A percentile compares a stretch with the other conserved stretches of the same genome.
phyloP scores from a whole-genome alignment of 2,329 filamentous ascomycete species.

The Monosporascus sp. region DNA sequence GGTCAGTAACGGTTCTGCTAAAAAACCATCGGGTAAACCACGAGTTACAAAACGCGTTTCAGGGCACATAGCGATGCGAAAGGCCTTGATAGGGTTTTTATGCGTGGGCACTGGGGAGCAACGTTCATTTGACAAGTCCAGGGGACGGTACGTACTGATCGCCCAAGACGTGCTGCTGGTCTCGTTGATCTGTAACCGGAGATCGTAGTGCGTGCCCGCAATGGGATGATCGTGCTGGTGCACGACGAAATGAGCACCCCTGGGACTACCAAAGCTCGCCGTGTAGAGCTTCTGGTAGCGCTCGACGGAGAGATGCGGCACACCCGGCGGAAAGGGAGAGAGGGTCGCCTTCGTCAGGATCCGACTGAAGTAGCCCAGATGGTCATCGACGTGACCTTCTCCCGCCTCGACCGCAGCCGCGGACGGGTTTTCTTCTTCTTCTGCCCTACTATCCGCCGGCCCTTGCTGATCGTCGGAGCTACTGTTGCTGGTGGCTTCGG shows the following conservation, averaged over 20 bases:
- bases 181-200: constrained; percentile 64
- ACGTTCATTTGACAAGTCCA: too few relatives aligned
- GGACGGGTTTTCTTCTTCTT: constrained; percentile 12
- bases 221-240: constrained; percentile 71
- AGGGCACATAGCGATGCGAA: too few relatives aligned
- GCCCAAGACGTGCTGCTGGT: constrained; percentile 62
- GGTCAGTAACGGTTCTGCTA: not conserved
- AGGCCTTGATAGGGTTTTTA: too few relatives aligned
- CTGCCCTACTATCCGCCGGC: not conserved
- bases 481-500: constrained; percentile 7
- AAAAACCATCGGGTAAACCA: too few relatives aligned
- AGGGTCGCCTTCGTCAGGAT: constrained; percentile 25
- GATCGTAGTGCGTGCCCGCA: constrained; percentile 64
- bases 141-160: constrained; percentile 29
- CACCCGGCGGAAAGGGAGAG: constrained; percentile 11
- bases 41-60: too few relatives aligned
- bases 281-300: constrained; percentile 33
- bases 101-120: too few relatives aligned
- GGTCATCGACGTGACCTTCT: constrained; percentile 30
- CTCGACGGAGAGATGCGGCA: constrained; percentile 29
- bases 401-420: constrained; percentile 38
- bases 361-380: constrained; percentile 33
- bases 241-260: constrained; percentile 57
- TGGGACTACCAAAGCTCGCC: constrained; percentile 21
- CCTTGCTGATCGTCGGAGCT: constrained; percentile 8